phyloP scores from a whole-genome alignment of 345 rosid genomes.

The Lepidium didymum region DNA sequence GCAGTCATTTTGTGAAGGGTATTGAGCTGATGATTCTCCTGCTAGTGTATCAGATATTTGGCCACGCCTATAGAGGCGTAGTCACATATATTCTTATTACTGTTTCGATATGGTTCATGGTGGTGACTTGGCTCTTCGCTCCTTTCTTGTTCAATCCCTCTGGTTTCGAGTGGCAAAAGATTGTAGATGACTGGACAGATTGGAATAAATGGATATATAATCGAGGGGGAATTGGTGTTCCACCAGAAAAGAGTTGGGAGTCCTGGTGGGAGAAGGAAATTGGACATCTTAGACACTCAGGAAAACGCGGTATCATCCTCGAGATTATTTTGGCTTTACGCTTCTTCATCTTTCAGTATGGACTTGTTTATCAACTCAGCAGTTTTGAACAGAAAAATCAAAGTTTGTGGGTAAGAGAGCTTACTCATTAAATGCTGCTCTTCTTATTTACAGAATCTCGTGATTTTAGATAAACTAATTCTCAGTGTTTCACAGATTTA shows the following conservation, averaged over 20 bases:
- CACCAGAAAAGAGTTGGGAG: slow-evolving; percentile 62
- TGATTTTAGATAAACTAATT: background rate
- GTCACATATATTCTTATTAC: slow-evolving; percentile 48
- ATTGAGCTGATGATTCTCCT: slow-evolving; percentile 57
- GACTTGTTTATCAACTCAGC: slow-evolving; percentile 58
- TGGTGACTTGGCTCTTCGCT: slow-evolving; percentile 62
- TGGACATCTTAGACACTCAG: slow-evolving; percentile 48
- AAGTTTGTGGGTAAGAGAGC: slow-evolving; percentile 44
- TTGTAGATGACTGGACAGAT: slow-evolving; percentile 64
- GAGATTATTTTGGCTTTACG: slow-evolving; percentile 51
- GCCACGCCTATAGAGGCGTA: slow-evolving; percentile 36
- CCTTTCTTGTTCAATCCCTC: slow-evolving; percentile 66
- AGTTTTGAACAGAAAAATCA: slow-evolving; percentile 25
- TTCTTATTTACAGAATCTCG: background rate
- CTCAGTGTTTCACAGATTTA: slow-evolving; percentile 25
- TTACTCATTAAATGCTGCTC: background rate
- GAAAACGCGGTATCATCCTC: slow-evolving; percentile 39
- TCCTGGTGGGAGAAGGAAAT: slow-evolving; percentile 77
- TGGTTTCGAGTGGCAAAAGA: slow-evolving; percentile 71
- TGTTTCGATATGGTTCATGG: slow-evolving; percentile 55
- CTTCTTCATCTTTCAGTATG: slow-evolving; percentile 56
- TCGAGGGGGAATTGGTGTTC: slow-evolving; percentile 56
- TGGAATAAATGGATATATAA: slow-evolving; percentile 61
- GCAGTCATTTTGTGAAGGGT: slow-evolving; percentile 69
- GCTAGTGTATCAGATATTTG: slow-evolving; percentile 48